Conservation (phyloP, 352 stramenopile species). For the Phytophthora pluvialis region DNA sequence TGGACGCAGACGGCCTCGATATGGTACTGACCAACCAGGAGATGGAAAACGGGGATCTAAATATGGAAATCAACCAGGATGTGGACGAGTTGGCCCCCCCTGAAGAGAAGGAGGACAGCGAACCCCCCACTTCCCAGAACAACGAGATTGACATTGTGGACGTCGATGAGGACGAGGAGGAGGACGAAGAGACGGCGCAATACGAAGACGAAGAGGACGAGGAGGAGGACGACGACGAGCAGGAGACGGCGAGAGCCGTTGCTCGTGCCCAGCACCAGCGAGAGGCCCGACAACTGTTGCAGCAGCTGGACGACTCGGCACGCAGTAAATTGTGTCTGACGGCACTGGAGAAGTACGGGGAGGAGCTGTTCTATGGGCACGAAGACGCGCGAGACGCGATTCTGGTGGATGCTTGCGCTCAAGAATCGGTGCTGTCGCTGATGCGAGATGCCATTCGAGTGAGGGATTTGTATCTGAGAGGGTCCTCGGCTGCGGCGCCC, state of each 20-base stretch:
- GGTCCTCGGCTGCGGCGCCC: constrained; percentile 54
- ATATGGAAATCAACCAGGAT: constrained; percentile 18
- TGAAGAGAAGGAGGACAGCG: constrained; percentile 26
- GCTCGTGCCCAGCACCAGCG: constrained; percentile 54
- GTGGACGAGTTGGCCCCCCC: constrained; percentile 20
- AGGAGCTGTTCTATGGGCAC: constrained; percentile 69
- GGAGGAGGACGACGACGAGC: constrained; percentile 43
- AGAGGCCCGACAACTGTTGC: constrained; percentile 55
- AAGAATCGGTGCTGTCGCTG: constrained; percentile 60
- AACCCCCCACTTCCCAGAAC: constrained; percentile 32
- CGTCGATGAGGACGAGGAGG: constrained; percentile 44
- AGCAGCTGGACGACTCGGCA: constrained; percentile 58
- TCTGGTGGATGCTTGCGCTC: constrained; percentile 62
- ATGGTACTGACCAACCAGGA: constrained; percentile 6
- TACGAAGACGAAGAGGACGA: constrained; percentile 42
- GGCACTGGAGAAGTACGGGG: constrained; percentile 71
- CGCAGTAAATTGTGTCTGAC: constrained; percentile 64
- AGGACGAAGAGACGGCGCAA: constrained; percentile 42
- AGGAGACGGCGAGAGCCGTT: constrained; percentile 37
- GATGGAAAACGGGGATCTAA: constrained; percentile 3
- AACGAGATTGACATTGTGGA: constrained; percentile 52
- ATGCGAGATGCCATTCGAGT: constrained; percentile 65
- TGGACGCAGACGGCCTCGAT: constrained; percentile 18
- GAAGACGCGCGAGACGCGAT: constrained; percentile 66
- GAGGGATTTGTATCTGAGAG: constrained; percentile 51